phyloP scores from a whole-genome alignment of 768 basidiomycete genomes.

The Mycena olivaceomarginata region DNA sequence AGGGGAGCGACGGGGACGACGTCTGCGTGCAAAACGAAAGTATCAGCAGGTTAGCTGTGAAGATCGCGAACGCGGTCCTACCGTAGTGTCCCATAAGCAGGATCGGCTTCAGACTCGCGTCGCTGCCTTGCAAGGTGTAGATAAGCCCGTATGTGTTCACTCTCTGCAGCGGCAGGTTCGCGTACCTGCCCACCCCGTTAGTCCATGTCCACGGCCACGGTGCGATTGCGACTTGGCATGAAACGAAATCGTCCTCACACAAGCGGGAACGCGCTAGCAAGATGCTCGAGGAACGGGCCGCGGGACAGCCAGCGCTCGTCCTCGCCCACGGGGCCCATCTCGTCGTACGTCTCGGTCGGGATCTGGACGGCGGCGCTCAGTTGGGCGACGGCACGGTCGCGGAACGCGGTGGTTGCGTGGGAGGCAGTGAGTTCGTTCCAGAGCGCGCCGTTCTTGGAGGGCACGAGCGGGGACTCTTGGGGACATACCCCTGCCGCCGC shows the following conservation, averaged over 20 bases:
- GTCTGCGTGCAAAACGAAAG: conserved; percentile 58
- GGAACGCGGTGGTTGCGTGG: conserved; percentile 50
- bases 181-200: background rate
- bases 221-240: no score
- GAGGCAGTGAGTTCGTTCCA: conserved; percentile 35
- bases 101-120: conserved; percentile 70
- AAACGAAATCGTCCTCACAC: conserved; percentile 58
- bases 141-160: conserved; percentile 80
- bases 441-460: conserved; percentile 30
- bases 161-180: conserved; percentile 47
- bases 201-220: background rate
- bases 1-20: conserved; percentile 80
- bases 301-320: conserved; percentile 68
- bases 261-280: conserved; percentile 67
- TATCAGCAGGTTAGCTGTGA: background rate
- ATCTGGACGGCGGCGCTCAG: conserved; percentile 58
- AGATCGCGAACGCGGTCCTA: conserved; percentile 25
- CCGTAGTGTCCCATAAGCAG: conserved; percentile 74
- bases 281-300: conserved; percentile 60
- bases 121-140: conserved; percentile 75
- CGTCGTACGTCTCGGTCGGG: conserved; percentile 69
- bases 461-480: conserved; percentile 19
- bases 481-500: conserved; percentile 3
- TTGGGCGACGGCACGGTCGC: conserved; percentile 53
- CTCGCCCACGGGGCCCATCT: conserved; percentile 65